Conservation (phyloP, 2,329 filamentous ascomycete species). For the Diaporthe australafricana region DNA sequence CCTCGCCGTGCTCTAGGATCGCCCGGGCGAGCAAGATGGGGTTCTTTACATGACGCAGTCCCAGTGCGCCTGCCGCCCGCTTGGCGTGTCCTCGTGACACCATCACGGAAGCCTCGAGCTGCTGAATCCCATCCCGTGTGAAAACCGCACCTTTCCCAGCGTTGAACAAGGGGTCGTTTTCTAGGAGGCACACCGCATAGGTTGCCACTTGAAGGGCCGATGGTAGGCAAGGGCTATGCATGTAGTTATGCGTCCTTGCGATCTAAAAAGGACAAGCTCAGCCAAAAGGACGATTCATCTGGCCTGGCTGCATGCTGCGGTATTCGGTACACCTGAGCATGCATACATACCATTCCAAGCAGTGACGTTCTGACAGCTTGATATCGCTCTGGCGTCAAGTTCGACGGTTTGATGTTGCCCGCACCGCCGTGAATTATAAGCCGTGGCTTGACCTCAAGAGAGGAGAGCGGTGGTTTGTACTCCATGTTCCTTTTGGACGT, state of each 20-base stretch:
- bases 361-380: slow-evolving; percentile 69
- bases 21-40: slow-evolving; percentile 80
- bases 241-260: slow-evolving; percentile 58
- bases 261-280: slow-evolving; percentile 49
- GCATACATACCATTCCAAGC: slow-evolving; percentile 68
- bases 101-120: slow-evolving; percentile 91
- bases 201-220: slow-evolving; percentile 79
- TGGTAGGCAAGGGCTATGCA: slow-evolving; percentile 50
- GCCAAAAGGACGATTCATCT: not conserved
- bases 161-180: slow-evolving; percentile 88
- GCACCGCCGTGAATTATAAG: slow-evolving; percentile 81
- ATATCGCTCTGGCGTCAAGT: slow-evolving; percentile 69
- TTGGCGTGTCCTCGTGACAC: slow-evolving; percentile 79
- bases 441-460: slow-evolving; percentile 59
- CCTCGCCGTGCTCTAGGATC: slow-evolving; percentile 76
- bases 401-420: slow-evolving; percentile 73
- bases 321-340: too few relatives aligned
- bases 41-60: slow-evolving; percentile 80
- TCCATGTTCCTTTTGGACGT: slow-evolving; percentile 49
- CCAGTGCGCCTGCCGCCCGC: slow-evolving; percentile 81
- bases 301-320: too few relatives aligned
- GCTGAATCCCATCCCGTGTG: slow-evolving; percentile 83
- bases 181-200: slow-evolving; percentile 79
- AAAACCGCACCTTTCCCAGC: slow-evolving; percentile 87
- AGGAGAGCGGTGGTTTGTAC: slow-evolving; percentile 45